Percentiles rank a stretch among this genome's conserved stretches.
These are phyloP conservation scores for Aspergillus flavus DNA, from an alignment of 2,329 filamentous ascomycete species.

Conservation along the genomic window DNA sequence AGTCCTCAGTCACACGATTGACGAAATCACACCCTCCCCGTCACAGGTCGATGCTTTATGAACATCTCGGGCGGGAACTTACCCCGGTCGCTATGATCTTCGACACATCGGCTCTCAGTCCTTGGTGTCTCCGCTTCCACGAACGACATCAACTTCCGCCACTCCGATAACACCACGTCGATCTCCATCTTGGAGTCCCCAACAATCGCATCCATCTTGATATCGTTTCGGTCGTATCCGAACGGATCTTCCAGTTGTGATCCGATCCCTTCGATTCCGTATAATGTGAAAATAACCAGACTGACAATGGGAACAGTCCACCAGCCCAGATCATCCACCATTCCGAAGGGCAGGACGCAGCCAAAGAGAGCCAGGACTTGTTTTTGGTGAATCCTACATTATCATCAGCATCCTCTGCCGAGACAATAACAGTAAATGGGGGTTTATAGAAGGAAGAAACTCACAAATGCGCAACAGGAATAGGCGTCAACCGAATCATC, in stretches of 20 bases:
- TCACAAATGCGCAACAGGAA: conserved; percentile 63
- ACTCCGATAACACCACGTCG: conserved; percentile 60
- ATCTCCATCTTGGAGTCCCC: conserved; percentile 63
- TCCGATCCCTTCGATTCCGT: conserved; percentile 66
- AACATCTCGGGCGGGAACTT: conserved; percentile 25
- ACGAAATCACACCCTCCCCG: not conserved
- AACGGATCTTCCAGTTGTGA: conserved; percentile 68
- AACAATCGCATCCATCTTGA: conserved; percentile 68
- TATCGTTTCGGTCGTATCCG: conserved; percentile 66
- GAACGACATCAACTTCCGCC: conserved; percentile 44
- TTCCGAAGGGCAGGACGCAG: conserved; percentile 63
- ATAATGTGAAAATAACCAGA: conserved; percentile 65
- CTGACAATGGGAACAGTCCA: conserved; percentile 62
- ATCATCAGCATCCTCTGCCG: not conserved
- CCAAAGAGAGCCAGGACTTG: conserved; percentile 66
- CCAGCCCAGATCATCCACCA: conserved; percentile 66
- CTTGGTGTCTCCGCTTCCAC: conserved; percentile 11
- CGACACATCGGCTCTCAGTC: conserved; percentile 9
- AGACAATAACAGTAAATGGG: not conserved
- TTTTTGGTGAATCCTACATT: conserved; percentile 60
- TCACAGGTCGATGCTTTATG: not conserved
- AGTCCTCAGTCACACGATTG: not conserved
- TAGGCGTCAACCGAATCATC: conserved; percentile 65
- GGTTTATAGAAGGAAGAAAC: conserved; percentile 12
- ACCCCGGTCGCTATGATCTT: conserved; percentile 28